Evolutionary conservation across 306 rosid genomes (phyloP).

Genomic region (Vigna trinervia): DNA sequence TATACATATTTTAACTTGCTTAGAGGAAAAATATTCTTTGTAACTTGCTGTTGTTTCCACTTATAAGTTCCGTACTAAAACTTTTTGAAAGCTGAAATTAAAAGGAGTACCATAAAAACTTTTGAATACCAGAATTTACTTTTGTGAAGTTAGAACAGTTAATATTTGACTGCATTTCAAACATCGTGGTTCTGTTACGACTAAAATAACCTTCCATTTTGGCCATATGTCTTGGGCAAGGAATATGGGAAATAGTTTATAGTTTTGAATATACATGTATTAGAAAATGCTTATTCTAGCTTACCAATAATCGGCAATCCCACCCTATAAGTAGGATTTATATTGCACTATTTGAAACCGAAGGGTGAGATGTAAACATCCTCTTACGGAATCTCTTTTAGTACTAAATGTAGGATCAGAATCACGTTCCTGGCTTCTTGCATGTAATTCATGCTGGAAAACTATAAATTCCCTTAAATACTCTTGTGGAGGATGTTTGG

Average conservation of each 20-base stretch:
- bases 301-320: constrained; percentile 4
- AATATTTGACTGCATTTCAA: not conserved
- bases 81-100: not conserved
- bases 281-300: constrained; percentile 12
- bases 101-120: not conserved
- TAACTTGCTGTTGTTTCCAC: not conserved
- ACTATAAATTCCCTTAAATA: not conserved
- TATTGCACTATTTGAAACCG: constrained; percentile 28
- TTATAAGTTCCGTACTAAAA: constrained; percentile 1
- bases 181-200: not conserved
- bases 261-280: constrained; percentile 6
- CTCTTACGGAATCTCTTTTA: not conserved
- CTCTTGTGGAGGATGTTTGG: constrained; percentile 10
- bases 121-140: not conserved
- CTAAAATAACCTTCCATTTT: not conserved
- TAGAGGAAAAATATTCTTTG: not conserved
- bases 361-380: constrained; percentile 8
- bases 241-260: constrained; percentile 2
- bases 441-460: constrained; percentile 10
- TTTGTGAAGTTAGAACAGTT: constrained; percentile 13
- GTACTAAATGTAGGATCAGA: not conserved
- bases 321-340: not conserved
- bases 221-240: not conserved
- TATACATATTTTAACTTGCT: not conserved
- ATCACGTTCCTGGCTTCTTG: not conserved